Conservation (phyloP, 106 monocot species). For the Agapanthus africanus region DNA sequence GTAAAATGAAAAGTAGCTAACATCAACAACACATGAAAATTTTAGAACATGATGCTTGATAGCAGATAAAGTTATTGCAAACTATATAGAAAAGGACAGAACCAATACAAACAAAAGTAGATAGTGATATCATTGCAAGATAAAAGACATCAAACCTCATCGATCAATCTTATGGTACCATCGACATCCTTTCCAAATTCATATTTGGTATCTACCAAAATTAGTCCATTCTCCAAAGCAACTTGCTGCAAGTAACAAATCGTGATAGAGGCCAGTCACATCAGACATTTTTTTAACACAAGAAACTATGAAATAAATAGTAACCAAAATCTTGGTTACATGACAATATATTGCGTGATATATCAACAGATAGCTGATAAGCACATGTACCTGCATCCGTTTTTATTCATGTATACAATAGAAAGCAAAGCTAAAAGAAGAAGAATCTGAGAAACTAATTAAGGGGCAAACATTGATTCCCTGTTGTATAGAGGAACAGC, state of each 20-base stretch:
- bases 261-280: no score
- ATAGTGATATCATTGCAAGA: background rate
- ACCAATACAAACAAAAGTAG: background rate
- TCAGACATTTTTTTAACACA: no score
- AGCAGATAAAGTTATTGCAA: background rate
- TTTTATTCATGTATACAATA: background rate
- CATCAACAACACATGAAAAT: background rate
- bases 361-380: background rate
- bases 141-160: constrained; percentile 55
- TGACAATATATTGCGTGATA: no score
- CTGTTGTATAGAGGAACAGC: background rate
- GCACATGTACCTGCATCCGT: background rate
- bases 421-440: background rate
- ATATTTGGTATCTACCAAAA: constrained; percentile 96
- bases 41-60: background rate
- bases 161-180: constrained; percentile 85
- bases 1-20: background rate
- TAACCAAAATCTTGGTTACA: no score
- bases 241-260: constrained; percentile 63
- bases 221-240: constrained; percentile 72
- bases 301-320: background rate
- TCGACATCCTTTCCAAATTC: constrained; percentile 88
- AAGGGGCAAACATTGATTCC: background rate
- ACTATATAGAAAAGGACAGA: background rate
- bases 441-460: background rate